Percentiles rank a stretch among this genome's conserved stretches.
These are phyloP conservation scores for Wickerhamomyces pijperi DNA, from an alignment of 805 yeast species.

Conservation along the genomic window DNA sequence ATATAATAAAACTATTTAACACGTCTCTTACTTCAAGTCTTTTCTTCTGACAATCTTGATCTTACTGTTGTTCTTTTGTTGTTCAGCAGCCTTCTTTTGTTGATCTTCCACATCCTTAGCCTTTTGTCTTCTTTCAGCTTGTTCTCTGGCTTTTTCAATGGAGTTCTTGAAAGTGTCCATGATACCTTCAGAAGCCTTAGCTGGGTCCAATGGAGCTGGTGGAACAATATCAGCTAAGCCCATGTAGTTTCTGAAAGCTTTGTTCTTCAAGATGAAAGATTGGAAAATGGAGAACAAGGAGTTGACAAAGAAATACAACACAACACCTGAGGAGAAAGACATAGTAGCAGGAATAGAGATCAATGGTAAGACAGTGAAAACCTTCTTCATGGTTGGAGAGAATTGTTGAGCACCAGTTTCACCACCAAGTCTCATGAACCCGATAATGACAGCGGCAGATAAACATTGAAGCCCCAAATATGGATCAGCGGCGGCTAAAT, in stretches of 20 bases:
- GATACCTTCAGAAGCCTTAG: conserved; percentile 24
- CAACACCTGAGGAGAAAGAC: conserved; percentile 75
- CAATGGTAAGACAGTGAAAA: conserved; percentile 66
- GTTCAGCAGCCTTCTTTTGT: conserved; percentile 19
- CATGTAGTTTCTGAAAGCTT: conserved; percentile 42
- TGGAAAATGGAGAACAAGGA: conserved; percentile 68
- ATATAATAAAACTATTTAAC: too few species aligned
- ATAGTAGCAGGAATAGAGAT: conserved; percentile 82
- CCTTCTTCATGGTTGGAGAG: conserved; percentile 53
- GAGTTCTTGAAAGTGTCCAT: conserved; percentile 27
- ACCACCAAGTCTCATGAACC: conserved; percentile 77
- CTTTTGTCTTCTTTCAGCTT: conserved; percentile 26
- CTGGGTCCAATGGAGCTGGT: conserved; percentile 29
- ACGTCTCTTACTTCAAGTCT: conserved; percentile 1
- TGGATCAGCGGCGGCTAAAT: conserved; percentile 80
- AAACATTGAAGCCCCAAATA: conserved; percentile 77
- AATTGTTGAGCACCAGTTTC: conserved; percentile 74
- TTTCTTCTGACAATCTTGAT: conserved; percentile 18
- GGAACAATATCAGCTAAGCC: conserved; percentile 54
- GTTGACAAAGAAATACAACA: conserved; percentile 76
- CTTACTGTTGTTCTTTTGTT: conserved; percentile 19
- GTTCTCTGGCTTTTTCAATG: conserved; percentile 27
- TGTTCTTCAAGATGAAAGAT: conserved; percentile 50
- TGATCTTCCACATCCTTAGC: conserved; percentile 25
- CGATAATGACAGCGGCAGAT: conserved; percentile 67